A percentile compares a stretch with the other conserved stretches of the same genome.
Evolutionary conservation across 2,329 filamentous ascomycete genomes (phyloP).

Genomic region (Neonectria coccinea): DNA sequence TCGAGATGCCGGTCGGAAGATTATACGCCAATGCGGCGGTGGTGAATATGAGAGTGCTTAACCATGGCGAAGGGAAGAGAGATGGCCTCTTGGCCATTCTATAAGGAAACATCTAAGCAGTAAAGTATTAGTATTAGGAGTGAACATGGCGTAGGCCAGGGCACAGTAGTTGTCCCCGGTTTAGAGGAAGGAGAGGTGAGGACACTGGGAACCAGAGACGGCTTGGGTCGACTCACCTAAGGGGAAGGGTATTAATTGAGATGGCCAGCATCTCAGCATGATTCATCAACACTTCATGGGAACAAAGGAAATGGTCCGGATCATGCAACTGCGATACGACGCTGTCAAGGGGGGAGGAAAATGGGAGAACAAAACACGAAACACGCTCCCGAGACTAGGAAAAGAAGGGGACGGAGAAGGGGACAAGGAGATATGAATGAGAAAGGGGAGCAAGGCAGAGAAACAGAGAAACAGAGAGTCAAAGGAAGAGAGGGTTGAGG

Average conservation of each 20-base stretch:
- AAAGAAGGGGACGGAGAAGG: constrained; percentile 20
- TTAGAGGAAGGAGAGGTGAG: background rate
- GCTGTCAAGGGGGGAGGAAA: constrained; percentile 27
- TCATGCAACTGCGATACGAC: constrained; percentile 27
- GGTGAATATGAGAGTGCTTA: constrained; percentile 46
- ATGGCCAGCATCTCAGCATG: constrained; percentile 54
- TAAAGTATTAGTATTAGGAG: constrained; percentile 12
- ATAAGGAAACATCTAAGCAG: constrained; percentile 55
- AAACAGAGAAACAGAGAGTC: constrained; percentile 23
- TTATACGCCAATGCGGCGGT: constrained; percentile 45
- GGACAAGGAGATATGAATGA: constrained; percentile 11
- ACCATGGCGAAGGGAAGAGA: constrained; percentile 47
- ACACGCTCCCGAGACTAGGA: constrained; percentile 26
- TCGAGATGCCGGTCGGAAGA: constrained; percentile 54
- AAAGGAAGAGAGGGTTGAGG: constrained; percentile 13
- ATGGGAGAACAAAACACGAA: constrained; percentile 28
- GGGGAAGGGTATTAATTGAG: constrained; percentile 44
- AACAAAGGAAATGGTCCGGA: constrained; percentile 31
- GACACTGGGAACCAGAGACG: background rate
- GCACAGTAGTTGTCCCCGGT: background rate
- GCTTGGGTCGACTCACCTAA: constrained; percentile 39
- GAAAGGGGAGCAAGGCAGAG: constrained; percentile 8
- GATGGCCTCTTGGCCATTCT: constrained; percentile 57
- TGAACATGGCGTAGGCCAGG: constrained; percentile 5
- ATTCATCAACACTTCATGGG: constrained; percentile 42